These are phyloP conservation scores for Candida sojae DNA, from an alignment of 1,139 yeast genomes.

Conservation along the genomic window DNA sequence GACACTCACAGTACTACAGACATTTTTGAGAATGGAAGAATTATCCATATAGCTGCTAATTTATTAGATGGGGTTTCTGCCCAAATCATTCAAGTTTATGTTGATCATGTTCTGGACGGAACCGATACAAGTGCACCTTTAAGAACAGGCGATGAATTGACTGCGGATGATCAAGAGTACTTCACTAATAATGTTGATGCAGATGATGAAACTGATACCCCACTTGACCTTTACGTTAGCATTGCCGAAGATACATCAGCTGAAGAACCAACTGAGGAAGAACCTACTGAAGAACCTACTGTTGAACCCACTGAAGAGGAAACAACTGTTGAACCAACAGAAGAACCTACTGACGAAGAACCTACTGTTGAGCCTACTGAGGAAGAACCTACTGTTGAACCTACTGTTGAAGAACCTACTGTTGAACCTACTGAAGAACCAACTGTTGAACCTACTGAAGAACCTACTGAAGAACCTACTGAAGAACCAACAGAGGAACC, in stretches of 20 bases:
- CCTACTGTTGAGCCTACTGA: not conserved
- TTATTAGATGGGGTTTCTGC: slow-evolving; percentile 23
- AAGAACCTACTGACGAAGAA: not conserved
- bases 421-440: not conserved
- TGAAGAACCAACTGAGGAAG: slow-evolving; percentile 7
- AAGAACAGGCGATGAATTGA: not conserved
- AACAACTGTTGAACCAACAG: not conserved
- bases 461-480: not conserved
- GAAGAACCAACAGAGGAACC: not conserved
- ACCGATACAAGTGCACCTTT: not conserved
- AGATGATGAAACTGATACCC: not conserved
- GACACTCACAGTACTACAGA: slow-evolving; percentile 31
- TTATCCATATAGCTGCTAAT: slow-evolving; percentile 32
- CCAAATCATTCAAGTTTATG: slow-evolving; percentile 32
- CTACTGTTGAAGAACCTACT: not conserved
- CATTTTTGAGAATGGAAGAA: slow-evolving; percentile 35
- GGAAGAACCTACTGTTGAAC: not conserved
- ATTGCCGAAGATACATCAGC: slow-evolving; percentile 9
- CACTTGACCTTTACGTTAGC: not conserved
- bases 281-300: not conserved
- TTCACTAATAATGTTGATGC: not conserved
- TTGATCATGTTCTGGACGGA: slow-evolving; percentile 21
- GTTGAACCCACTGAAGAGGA: not conserved
- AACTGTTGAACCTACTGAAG: not conserved
- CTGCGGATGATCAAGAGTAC: not conserved